Evolutionary conservation across 2,329 filamentous ascomycete species (phyloP).

Genomic region (Monosporascus sp.): DNA sequence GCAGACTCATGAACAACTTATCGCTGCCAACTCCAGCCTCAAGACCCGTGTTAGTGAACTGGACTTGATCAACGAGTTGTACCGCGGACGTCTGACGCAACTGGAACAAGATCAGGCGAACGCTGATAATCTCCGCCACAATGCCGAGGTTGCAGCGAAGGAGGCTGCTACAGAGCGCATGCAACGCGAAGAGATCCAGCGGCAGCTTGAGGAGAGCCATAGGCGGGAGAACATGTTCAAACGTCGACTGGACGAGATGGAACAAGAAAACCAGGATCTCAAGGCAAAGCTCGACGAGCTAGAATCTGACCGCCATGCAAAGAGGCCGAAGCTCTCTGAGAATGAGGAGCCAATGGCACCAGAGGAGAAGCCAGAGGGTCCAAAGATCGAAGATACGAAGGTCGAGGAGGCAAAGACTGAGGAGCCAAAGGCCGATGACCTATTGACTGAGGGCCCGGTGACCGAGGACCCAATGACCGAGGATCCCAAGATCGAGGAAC

Average conservation of each 20-base stretch:
- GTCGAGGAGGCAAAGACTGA: conserved; percentile 18
- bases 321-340: conserved; percentile 18
- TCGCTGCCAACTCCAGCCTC: conserved; percentile 76
- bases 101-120: conserved; percentile 70
- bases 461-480: not conserved
- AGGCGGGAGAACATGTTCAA: conserved; percentile 77
- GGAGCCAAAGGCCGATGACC: conserved; percentile 5
- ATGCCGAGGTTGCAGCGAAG: conserved; percentile 47
- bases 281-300: conserved; percentile 21
- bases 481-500: not conserved
- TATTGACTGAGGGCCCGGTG: not conserved
- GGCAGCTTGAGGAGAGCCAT: conserved; percentile 70
- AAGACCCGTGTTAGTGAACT: conserved; percentile 94
- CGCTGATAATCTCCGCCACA: conserved; percentile 46
- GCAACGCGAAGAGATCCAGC: conserved; percentile 44
- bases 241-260: conserved; percentile 72
- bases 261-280: conserved; percentile 43
- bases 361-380: conserved; percentile 5
- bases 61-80: conserved; percentile 87
- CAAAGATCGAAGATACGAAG: conserved; percentile 14
- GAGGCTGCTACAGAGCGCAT: conserved; percentile 53
- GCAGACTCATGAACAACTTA: conserved; percentile 73
- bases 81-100: conserved; percentile 70
- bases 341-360: conserved; percentile 13
- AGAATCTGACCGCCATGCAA: conserved; percentile 19